Base-by-base conservation (phyloP, 2,329 filamentous ascomycete genomes). In the Colletotrichum godetiae region DNA sequence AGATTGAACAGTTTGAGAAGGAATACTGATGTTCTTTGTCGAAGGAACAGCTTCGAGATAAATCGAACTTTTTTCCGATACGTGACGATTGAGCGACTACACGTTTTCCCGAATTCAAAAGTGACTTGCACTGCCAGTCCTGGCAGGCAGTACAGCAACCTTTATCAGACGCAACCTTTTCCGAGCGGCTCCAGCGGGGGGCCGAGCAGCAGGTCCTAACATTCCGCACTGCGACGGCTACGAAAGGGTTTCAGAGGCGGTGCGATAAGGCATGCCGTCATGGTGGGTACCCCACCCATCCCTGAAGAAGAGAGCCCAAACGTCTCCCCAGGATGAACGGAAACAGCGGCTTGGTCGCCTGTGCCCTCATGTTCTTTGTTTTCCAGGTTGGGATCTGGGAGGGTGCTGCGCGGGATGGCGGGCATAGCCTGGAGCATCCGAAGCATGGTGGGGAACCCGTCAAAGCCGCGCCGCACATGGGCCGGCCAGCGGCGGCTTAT, bases 401-500 rank as follows among this genome's bases (percentile, higher is more conserved):
- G 59, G 66, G n/a, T 37, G 29, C 52, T 35, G 37, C 53, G 35
- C n/a, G 33, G 35, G 55, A 70, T 63, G 29, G 60, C 71, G 60
- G 67, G 71, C 46, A 73, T 71, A 62, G 61, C 60, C 71, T 71
- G 67, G 67, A 61, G 67, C 56, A 73, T 71, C 56, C 67, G 70
- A 70, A 73, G 67, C 60, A 74, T n/a, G n/a, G 22, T 52, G 67
- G 63, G 61, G 71, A 35, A 46, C 27, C 31, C 31, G 68, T 72
- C 62, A 63, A 70, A 68, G 68, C 68, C 68, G 63, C 56, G 62
- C 62, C 72, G 62, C 62, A 59, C 52, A 55, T 75, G 62, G 62
- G 68, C 71, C 84, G 84, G 84, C 81, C 80, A 82, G 76, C 74
- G 68, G 79, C 84, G 84, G 84, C 82, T 86, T 84, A 71, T 76